Evolutionary conservation across 169 alveolate species (phyloP).

Genomic region (Theileria luwenshuni): DNA sequence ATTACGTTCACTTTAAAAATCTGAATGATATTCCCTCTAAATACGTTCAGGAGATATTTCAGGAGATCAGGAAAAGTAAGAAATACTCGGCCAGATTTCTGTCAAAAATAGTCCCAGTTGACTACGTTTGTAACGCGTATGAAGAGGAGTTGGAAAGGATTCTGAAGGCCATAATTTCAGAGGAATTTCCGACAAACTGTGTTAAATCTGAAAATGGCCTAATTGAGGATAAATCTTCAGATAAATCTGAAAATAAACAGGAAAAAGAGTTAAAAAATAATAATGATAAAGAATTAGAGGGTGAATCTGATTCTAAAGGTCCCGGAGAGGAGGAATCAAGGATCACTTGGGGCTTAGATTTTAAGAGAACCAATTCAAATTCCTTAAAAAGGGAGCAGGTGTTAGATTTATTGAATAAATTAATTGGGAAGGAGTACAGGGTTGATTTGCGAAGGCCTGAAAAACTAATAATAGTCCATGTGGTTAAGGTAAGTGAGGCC

Average conservation of each 20-base stretch:
- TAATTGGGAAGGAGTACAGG: conserved; percentile 69
- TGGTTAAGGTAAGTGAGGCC: conserved; percentile 68
- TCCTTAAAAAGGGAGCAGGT: conserved; percentile 62
- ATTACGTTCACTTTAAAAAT: conserved; percentile 68
- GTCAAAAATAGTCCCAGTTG: conserved; percentile 73
- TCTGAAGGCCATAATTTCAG: conserved; percentile 33
- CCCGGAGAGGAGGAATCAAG: conserved; percentile 1
- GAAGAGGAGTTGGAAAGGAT: conserved; percentile 37
- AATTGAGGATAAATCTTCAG: neutral
- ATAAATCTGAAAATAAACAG: conserved; percentile 12
- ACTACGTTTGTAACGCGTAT: conserved; percentile 72
- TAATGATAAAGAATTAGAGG: conserved; percentile 14
- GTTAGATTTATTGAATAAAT: conserved; percentile 56
- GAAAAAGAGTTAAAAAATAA: too few species aligned
- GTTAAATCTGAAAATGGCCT: conserved; percentile 26
- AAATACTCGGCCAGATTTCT: conserved; percentile 61
- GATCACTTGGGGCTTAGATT: conserved; percentile 72
- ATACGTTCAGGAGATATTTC: conserved; percentile 64
- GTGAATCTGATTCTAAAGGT: neutral
- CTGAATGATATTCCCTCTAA: conserved; percentile 67
- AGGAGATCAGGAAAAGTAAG: conserved; percentile 14
- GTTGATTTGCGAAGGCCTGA: conserved; percentile 73
- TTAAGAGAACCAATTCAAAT: conserved; percentile 68
- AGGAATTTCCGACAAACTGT: conserved; percentile 46
- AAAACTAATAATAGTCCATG: conserved; percentile 68